phyloP scores from a whole-genome alignment of 352 stramenopile genomes.

The Globisporangium ultimum region DNA sequence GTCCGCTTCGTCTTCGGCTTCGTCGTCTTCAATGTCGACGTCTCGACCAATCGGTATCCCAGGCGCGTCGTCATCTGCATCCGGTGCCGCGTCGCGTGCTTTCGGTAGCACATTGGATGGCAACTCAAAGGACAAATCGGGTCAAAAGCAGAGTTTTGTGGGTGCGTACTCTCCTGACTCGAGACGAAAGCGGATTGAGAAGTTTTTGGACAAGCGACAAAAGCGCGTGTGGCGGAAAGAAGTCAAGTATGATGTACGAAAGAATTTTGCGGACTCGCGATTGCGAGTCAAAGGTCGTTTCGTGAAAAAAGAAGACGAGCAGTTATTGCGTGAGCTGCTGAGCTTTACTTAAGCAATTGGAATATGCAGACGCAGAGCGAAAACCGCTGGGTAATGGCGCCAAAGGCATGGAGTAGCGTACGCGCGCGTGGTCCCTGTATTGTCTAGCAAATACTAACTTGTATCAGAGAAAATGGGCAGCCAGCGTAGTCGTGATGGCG shows the following conservation, averaged over 20 bases:
- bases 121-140: conserved; percentile 40
- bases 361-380: no score
- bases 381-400: no score
- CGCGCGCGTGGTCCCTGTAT: no score
- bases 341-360: conserved; percentile 66
- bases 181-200: conserved; percentile 89
- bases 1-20: conserved; percentile 12
- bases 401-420: no score
- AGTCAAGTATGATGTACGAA: conserved; percentile 98
- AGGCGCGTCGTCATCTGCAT: conserved; percentile 33
- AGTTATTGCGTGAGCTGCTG: conserved; percentile 80
- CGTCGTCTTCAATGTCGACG: conserved; percentile 42
- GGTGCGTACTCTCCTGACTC: conserved; percentile 95
- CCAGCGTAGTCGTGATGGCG: no score
- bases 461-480: no score
- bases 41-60: conserved; percentile 83
- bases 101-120: conserved; percentile 36
- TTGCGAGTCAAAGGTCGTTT: conserved; percentile 96
- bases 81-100: conserved; percentile 21
- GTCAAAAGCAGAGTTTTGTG: conserved; percentile 85
- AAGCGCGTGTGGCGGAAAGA: conserved; percentile 94
- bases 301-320: conserved; percentile 97
- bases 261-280: conserved; percentile 98
- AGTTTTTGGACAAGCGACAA: conserved; percentile 95
- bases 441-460: no score